Evolutionary conservation across 2,329 filamentous ascomycete genomes (phyloP).

Genomic region (Byssochlamys sp.): DNA sequence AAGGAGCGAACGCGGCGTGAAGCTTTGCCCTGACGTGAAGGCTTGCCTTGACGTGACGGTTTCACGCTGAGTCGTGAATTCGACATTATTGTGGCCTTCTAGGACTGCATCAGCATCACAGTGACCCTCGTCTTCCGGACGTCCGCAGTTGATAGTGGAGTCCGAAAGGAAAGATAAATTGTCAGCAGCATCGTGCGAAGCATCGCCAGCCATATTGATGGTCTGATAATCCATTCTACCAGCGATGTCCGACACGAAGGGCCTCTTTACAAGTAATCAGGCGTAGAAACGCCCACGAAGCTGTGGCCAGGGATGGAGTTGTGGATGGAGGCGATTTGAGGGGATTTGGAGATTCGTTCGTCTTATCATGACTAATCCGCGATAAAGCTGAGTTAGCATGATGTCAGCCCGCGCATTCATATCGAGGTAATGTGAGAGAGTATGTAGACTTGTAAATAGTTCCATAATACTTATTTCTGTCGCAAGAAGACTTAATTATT

Average conservation of each 20-base stretch:
- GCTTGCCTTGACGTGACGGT: slow-evolving; percentile 19
- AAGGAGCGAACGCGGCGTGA: slow-evolving; percentile 70
- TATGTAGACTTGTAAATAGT: no score
- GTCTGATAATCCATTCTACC: slow-evolving; percentile 28
- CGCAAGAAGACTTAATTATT: not conserved
- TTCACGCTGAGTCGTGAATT: slow-evolving; percentile 1
- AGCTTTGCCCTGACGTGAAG: slow-evolving; percentile 47
- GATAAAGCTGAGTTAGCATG: not conserved
- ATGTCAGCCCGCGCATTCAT: not conserved
- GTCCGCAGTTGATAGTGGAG: not conserved
- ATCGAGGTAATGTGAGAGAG: no score
- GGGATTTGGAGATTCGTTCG: not conserved
- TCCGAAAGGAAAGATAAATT: not conserved
- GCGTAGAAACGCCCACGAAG: not conserved
- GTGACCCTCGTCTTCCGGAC: not conserved
- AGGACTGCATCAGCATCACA: not conserved
- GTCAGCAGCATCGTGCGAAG: slow-evolving; percentile 6
- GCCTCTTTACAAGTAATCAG: not conserved
- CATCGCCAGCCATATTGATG: slow-evolving; percentile 22
- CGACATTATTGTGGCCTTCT: slow-evolving; percentile 2
- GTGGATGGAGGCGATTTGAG: not conserved
- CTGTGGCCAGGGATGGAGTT: not conserved
- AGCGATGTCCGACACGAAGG: not conserved
- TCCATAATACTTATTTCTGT: not conserved
- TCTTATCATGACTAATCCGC: not conserved